Conservation (phyloP, 345 rosid genomes). For the Ailanthus altissimus region DNA sequence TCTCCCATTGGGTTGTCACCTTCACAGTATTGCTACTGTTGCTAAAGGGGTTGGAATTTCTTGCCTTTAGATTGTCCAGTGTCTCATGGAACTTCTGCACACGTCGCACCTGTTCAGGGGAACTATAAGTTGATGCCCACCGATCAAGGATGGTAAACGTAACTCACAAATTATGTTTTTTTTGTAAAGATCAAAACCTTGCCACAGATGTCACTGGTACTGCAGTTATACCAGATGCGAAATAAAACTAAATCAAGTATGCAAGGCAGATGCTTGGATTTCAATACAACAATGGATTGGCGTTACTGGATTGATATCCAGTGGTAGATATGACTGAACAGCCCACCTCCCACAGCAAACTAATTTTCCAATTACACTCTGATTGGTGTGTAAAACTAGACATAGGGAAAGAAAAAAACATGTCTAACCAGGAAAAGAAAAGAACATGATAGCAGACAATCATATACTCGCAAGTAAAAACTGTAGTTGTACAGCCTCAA, state of each 20-base stretch:
- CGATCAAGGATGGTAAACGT: not conserved
- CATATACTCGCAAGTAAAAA: not conserved
- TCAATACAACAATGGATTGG: not conserved
- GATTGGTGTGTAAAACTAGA: not conserved
- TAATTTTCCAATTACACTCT: not conserved
- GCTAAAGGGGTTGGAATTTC: slow-evolving; percentile 57
- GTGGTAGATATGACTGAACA: not conserved
- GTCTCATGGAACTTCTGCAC: slow-evolving; percentile 68
- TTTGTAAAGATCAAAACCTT: slow-evolving; percentile 10
- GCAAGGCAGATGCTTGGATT: not conserved
- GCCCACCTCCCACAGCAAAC: not conserved
- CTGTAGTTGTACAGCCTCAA: not conserved
- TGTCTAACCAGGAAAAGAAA: not conserved
- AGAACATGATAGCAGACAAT: not conserved
- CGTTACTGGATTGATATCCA: not conserved
- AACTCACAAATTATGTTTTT: not conserved
- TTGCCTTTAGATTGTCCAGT: slow-evolving; percentile 69
- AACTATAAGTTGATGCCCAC: not conserved
- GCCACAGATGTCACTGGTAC: not conserved
- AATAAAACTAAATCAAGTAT: not conserved
- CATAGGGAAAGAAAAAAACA: not conserved
- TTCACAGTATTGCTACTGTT: slow-evolving; percentile 45
- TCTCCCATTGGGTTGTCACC: slow-evolving; percentile 77
- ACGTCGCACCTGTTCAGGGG: slow-evolving; percentile 58
- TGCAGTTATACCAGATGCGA: not conserved